Conservation (phyloP, 2,329 filamentous ascomycete species). For the Fusarium sp. region DNA sequence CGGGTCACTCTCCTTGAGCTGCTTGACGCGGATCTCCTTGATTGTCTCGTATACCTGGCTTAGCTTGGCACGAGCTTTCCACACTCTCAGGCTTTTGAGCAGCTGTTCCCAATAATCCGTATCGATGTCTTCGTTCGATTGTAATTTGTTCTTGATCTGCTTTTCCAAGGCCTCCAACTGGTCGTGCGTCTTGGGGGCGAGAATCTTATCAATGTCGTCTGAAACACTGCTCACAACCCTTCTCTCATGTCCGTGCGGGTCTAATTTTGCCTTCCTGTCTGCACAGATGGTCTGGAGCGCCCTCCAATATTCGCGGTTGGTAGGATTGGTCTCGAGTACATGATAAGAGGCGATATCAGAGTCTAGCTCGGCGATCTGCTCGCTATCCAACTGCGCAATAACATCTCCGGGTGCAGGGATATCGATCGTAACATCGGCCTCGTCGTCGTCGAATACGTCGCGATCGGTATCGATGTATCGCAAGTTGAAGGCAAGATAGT, state of each 20-base stretch:
- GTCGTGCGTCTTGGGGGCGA: slow-evolving; percentile 85
- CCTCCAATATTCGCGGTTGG: slow-evolving; percentile 92
- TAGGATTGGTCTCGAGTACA: slow-evolving; percentile 79
- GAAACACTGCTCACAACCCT: slow-evolving; percentile 85
- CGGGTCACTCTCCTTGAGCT: slow-evolving; percentile 73
- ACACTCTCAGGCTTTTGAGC: slow-evolving; percentile 83
- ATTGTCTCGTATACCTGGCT: slow-evolving; percentile 82
- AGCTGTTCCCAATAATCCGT: slow-evolving; percentile 98
- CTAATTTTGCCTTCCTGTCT: slow-evolving; percentile 76
- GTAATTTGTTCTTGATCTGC: slow-evolving; percentile 87
- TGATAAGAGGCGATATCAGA: slow-evolving; percentile 85
- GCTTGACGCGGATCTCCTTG: slow-evolving; percentile 73
- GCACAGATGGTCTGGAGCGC: slow-evolving; percentile 86
- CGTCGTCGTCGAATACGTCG: slow-evolving; percentile 87
- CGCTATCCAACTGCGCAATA: slow-evolving; percentile 75
- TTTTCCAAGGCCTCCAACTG: slow-evolving; percentile 88
- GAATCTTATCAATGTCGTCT: slow-evolving; percentile 86
- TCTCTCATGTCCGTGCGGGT: slow-evolving; percentile 70
- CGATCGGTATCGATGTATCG: slow-evolving; percentile 87
- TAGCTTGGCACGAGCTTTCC: slow-evolving; percentile 91
- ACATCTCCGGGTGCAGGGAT: slow-evolving; percentile 84
- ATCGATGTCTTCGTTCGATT: slow-evolving; percentile 91
- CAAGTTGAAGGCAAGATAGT: slow-evolving; percentile 91
- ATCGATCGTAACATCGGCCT: slow-evolving; percentile 76
- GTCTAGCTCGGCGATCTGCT: slow-evolving; percentile 79